These are phyloP conservation scores for Dipteronia dyeriana DNA, from an alignment of 345 rosid genomes.

Conservation along the genomic window DNA sequence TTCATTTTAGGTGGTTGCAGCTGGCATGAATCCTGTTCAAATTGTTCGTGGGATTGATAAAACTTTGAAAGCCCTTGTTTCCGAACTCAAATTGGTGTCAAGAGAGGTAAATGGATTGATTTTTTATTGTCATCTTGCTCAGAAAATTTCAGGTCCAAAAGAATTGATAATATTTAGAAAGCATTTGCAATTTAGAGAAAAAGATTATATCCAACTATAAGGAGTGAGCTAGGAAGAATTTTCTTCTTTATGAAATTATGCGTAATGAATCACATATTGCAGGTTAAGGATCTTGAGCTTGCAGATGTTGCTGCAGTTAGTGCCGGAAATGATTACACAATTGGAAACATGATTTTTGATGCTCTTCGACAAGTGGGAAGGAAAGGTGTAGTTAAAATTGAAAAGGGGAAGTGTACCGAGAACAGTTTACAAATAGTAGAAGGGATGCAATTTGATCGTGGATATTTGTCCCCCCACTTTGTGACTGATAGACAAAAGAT, in stretches of 20 bases:
- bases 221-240: too few relatives aligned
- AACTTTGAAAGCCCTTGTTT: slow-evolving; percentile 71
- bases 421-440: slow-evolving; percentile 66
- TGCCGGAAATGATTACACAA: slow-evolving; percentile 74
- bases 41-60: slow-evolving; percentile 83
- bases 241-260: slow-evolving; percentile 12
- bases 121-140: too few relatives aligned
- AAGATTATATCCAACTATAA: too few relatives aligned
- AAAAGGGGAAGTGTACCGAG: slow-evolving; percentile 58
- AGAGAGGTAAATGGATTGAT: slow-evolving; percentile 57
- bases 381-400: slow-evolving; percentile 73
- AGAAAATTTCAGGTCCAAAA: too few relatives aligned
- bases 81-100: slow-evolving; percentile 83
- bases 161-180: too few relatives aligned
- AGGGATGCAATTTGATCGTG: slow-evolving; percentile 94
- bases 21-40: slow-evolving; percentile 84
- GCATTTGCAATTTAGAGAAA: too few relatives aligned
- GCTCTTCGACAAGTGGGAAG: slow-evolving; percentile 74
- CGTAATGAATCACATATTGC: slow-evolving; percentile 21
- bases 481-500: slow-evolving; percentile 69
- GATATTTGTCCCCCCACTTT: slow-evolving; percentile 81
- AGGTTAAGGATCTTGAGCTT: slow-evolving; percentile 87
- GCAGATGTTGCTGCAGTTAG: slow-evolving; percentile 88
- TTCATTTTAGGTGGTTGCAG: slow-evolving; percentile 67
- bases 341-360: slow-evolving; percentile 74